Evolutionary conservation across 495 filamentous ascomycete genomes (phyloP), one percentile per base, ranked within the genome.

Genomic region (Daldinia childiae): DNA sequence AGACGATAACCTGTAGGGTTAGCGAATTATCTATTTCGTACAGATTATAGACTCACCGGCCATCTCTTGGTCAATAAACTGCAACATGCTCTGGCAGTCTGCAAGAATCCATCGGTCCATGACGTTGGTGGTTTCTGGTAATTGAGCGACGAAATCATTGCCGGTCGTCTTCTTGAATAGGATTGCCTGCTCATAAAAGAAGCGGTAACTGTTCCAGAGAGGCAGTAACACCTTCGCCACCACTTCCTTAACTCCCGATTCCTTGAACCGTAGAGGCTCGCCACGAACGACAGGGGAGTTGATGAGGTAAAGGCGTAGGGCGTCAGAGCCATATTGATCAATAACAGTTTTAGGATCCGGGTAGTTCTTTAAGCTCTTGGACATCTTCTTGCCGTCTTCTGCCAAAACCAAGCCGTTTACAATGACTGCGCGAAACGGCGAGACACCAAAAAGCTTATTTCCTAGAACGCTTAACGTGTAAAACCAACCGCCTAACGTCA

Each of bases 371-470:
- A 97, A 83, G 43, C 96, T 88, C 84, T 99, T 99, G 1, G 94
- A 98, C 95, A 99, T 99, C 84, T 99, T 99, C 84, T 97, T 98
- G 58, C 95, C 95, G 74, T 98, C 94, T 79, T 97, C 94, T 6
- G 90, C 95, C 32, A 99, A 85, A 1, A 99, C 95, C 61, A 99
- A 96, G 11, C 95, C 95, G 75, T 97, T 98, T 50, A 98, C 96
- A 12, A 98, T 92, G 74, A 94, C 97, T 78, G 98, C 98, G 82
- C 95, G 90, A 87, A 97, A 99, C 0, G 95, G 96, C 0, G 94
- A 88, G 17, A 88, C 87, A 19, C 92, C 93, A 73, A 96, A 98
- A 15, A 99, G 87, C 74, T 97, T 93, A 6, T 91, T 95, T 52
- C 95, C 95, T 36, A 99, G 86, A 15, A 98, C 93, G 21, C 91